Conservation (phyloP, 2,329 filamentous ascomycete genomes). For the Exophiala mesophila region DNA sequence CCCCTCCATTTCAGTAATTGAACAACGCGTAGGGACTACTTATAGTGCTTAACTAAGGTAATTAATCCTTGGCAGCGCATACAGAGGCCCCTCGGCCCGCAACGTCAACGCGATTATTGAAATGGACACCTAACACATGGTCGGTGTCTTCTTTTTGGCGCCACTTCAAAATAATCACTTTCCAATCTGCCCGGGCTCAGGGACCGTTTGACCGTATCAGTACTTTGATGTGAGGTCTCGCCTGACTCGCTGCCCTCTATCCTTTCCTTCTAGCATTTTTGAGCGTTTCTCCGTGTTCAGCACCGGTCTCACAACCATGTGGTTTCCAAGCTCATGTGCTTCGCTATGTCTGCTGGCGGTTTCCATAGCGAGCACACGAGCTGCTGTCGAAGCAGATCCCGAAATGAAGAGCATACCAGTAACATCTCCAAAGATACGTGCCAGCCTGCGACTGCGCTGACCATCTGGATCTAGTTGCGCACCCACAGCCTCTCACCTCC, state of each 20-base stretch:
- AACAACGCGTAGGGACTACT: too few relatives aligned
- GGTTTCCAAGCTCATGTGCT: slow-evolving; percentile 15
- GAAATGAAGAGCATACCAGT: slow-evolving; percentile 64
- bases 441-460: slow-evolving; percentile 10
- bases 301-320: slow-evolving; percentile 12
- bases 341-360: slow-evolving; percentile 32
- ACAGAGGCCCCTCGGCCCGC: not conserved
- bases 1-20: too few relatives aligned
- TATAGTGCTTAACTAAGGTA: too few relatives aligned
- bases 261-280: not conserved
- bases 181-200: not conserved
- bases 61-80: not conserved
- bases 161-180: not conserved
- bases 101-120: not conserved
- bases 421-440: slow-evolving; percentile 32
- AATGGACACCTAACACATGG: not conserved
- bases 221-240: not conserved
- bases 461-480: slow-evolving; percentile 66
- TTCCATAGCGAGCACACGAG: slow-evolving; percentile 28
- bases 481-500: slow-evolving; percentile 82
- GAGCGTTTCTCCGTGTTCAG: not conserved
- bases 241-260: not conserved
- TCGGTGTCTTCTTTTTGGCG: not conserved
- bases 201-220: not conserved
- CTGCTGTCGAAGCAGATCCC: slow-evolving; percentile 47